Conservation (phyloP, 768 basidiomycete species). For the Amanita rubescens region DNA sequence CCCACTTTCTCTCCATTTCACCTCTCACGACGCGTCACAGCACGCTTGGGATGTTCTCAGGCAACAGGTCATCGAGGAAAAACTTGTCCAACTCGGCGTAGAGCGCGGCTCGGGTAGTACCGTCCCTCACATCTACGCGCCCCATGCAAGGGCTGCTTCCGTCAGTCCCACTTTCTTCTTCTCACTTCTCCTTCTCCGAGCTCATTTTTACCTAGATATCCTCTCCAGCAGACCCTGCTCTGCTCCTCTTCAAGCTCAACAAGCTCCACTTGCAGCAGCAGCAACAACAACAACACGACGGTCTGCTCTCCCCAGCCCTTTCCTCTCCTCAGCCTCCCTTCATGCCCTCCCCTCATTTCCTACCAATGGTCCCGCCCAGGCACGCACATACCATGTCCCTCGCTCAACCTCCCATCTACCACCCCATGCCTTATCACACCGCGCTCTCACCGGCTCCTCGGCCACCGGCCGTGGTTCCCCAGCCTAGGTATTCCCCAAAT, state of each 20-base stretch:
- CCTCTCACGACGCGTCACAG: constrained; percentile 29
- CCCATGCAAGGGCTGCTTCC: constrained; percentile 79
- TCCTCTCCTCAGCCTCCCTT: constrained; percentile 59
- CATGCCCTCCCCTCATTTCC: constrained; percentile 35
- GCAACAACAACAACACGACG: constrained; percentile 62
- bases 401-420: constrained; percentile 46
- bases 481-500: constrained; percentile 9
- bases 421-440: constrained; percentile 14
- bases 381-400: constrained; percentile 76
- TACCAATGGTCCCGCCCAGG: constrained; percentile 29
- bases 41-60: constrained; percentile 68
- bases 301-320: constrained; percentile 43
- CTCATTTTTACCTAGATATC: constrained; percentile 56
- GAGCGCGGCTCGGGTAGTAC: constrained; percentile 54
- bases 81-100: constrained; percentile 72
- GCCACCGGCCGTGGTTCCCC: not conserved
- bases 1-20: constrained; percentile 7
- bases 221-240: constrained; percentile 81
- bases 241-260: constrained; percentile 77
- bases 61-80: constrained; percentile 70
- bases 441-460: constrained; percentile 7
- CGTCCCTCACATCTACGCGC: constrained; percentile 57
- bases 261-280: constrained; percentile 77
- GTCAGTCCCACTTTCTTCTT: constrained; percentile 39
- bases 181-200: constrained; percentile 17